Evolutionary conservation across 169 alveolate genomes (phyloP).

Genomic region (Cryptosporidium ubiquitum): DNA sequence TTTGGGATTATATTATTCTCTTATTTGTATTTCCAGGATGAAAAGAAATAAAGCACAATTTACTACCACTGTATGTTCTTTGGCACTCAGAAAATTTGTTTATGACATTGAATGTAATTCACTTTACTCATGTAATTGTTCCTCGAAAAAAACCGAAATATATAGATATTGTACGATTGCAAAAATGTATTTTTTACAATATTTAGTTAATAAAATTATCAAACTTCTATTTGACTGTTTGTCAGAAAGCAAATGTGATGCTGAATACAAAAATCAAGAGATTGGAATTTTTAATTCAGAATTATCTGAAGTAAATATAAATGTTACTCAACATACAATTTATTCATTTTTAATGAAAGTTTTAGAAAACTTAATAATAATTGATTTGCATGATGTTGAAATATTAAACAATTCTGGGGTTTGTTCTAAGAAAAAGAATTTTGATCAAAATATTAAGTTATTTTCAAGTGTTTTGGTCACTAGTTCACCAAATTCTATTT

Average conservation of each 20-base stretch:
- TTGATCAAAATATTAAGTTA: not conserved
- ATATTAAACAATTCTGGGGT: not conserved
- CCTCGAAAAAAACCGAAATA: not conserved
- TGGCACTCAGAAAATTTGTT: constrained; percentile 45
- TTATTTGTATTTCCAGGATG: constrained; percentile 64
- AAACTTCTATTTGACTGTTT: constrained; percentile 27
- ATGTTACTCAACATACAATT: constrained; percentile 65
- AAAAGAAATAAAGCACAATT: constrained; percentile 71
- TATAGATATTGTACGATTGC: not conserved
- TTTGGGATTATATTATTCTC: constrained; percentile 34
- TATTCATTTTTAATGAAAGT: constrained; percentile 38
- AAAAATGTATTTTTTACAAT: not conserved
- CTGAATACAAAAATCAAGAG: constrained; percentile 64
- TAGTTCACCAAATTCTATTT: not conserved
- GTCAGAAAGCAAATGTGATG: constrained; percentile 36
- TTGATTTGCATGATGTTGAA: constrained; percentile 49
- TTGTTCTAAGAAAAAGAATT: not conserved
- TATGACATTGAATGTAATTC: constrained; percentile 56
- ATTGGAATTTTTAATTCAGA: constrained; percentile 31
- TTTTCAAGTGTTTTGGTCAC: not conserved
- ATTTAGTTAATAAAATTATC: constrained; percentile 10
- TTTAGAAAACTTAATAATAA: constrained; percentile 30
- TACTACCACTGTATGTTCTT: constrained; percentile 51
- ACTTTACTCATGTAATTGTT: constrained; percentile 8
- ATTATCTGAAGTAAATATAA: constrained; percentile 1